Conservation (phyloP, 805 yeast genomes). For the Metschnikowia lunata region DNA sequence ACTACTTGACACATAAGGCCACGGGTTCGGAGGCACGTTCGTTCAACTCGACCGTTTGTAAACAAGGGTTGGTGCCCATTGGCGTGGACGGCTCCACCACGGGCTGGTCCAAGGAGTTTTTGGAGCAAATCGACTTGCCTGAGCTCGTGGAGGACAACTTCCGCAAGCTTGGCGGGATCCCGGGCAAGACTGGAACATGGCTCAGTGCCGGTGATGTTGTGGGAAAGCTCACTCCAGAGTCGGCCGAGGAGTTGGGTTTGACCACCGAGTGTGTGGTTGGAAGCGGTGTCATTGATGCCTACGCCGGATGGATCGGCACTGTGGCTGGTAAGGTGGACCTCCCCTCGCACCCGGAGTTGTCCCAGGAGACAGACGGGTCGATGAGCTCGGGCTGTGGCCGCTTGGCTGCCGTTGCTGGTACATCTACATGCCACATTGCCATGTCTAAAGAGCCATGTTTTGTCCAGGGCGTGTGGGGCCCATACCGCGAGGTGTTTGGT, state of each 20-base stretch:
- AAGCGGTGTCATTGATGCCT: constrained; percentile 95
- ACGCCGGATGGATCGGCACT: constrained; percentile 98
- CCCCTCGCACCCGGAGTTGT: constrained; percentile 45
- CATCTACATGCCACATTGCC: constrained; percentile 94
- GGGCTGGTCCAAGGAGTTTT: constrained; percentile 88
- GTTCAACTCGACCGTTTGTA: constrained; percentile 87
- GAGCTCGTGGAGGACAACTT: constrained; percentile 78
- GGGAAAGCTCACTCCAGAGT: constrained; percentile 58
- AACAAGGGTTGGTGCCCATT: constrained; percentile 89
- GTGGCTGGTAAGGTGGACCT: constrained; percentile 85
- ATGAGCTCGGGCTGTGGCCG: constrained; percentile 71
- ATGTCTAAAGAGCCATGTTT: constrained; percentile 80
- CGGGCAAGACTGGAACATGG: constrained; percentile 66
- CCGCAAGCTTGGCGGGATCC: constrained; percentile 77
- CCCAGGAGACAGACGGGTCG: constrained; percentile 39
- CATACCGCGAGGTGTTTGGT: constrained; percentile 90
- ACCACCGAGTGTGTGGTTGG: constrained; percentile 80
- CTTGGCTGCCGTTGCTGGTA: constrained; percentile 97
- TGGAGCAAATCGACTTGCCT: constrained; percentile 60
- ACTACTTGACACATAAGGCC: constrained; percentile 86
- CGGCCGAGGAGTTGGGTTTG: constrained; percentile 83
- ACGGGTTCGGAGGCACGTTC: constrained; percentile 85
- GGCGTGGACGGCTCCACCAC: constrained; percentile 83
- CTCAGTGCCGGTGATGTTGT: constrained; percentile 87
- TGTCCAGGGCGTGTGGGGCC: constrained; percentile 98